These are phyloP conservation scores for Manihot esculenta DNA, from an alignment of 441 rosid species.

Conservation along the genomic window DNA sequence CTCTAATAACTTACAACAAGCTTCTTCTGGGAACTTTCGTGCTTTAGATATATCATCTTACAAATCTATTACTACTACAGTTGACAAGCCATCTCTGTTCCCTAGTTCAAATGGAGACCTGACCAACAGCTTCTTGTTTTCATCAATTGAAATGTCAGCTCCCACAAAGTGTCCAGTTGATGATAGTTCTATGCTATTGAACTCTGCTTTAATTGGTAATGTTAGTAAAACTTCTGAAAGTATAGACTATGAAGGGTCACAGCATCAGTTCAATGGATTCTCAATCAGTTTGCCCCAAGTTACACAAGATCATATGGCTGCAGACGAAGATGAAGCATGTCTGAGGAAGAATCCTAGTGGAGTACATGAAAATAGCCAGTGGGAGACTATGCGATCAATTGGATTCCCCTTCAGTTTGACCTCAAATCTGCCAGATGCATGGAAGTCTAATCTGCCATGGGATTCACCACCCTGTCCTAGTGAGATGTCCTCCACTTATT, in stretches of 20 bases:
- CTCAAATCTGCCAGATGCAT: neutral
- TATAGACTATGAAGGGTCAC: constrained; percentile 35
- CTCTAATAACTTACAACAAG: constrained; percentile 35
- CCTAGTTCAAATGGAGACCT: constrained; percentile 32
- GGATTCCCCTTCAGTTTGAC: constrained; percentile 63
- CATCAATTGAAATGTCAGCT: constrained; percentile 39
- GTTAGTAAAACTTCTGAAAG: constrained; percentile 24
- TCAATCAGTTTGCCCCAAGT: constrained; percentile 40
- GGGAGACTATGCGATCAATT: constrained; percentile 32
- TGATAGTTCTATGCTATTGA: constrained; percentile 27
- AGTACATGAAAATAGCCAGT: constrained; percentile 20
- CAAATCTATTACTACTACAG: constrained; percentile 23
- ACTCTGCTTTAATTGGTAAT: constrained; percentile 24
- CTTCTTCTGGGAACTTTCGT: constrained; percentile 29
- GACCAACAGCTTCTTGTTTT: constrained; percentile 34
- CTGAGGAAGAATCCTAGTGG: constrained; percentile 28
- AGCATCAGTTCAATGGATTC: constrained; percentile 35
- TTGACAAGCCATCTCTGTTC: constrained; percentile 29
- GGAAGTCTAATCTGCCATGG: constrained; percentile 30
- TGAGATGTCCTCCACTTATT: constrained; percentile 53
- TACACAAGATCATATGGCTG: constrained; percentile 28
- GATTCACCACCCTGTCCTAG: constrained; percentile 58
- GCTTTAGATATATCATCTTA: constrained; percentile 34
- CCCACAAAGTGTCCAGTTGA: constrained; percentile 22
- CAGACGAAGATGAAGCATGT: constrained; percentile 25